Conservation (phyloP, 2,329 filamentous ascomycete species). For the Aspergillus jensenii region DNA sequence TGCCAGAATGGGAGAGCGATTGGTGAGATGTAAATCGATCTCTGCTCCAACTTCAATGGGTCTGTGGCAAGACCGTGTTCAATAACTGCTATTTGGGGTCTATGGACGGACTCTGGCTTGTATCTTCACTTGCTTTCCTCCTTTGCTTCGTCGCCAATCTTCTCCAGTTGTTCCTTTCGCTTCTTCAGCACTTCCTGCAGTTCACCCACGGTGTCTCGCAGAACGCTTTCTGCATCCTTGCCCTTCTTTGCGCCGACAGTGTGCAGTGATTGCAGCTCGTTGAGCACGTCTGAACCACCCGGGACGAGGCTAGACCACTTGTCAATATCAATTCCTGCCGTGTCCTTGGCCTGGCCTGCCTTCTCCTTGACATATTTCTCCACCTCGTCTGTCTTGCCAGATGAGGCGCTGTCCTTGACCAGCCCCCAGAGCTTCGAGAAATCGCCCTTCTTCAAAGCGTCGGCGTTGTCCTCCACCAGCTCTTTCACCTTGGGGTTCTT, state of each 20-base stretch:
- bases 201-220: conserved; percentile 62
- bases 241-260: conserved; percentile 67
- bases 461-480: conserved; percentile 68
- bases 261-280: conserved; percentile 65
- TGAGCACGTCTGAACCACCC: conserved; percentile 62
- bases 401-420: conserved; percentile 61
- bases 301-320: conserved; percentile 67
- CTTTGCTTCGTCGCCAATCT: conserved; percentile 20
- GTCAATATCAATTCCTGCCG: conserved; percentile 52
- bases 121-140: conserved; percentile 14
- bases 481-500: conserved; percentile 76
- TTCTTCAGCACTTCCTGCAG: conserved; percentile 21
- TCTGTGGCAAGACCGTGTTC: too few species aligned
- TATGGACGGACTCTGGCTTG: too few species aligned
- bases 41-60: too few species aligned
- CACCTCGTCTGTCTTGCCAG: conserved; percentile 59
- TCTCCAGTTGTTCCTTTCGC: conserved; percentile 21
- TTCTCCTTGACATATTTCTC: conserved; percentile 62
- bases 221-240: conserved; percentile 65
- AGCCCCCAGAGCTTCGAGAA: conserved; percentile 62
- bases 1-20: too few species aligned
- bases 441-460: conserved; percentile 67
- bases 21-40: too few species aligned
- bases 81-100: too few species aligned
- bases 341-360: conserved; percentile 57